Evolutionary conservation across 345 rosid species (phyloP).

Genomic region (Passiflora organensis): DNA sequence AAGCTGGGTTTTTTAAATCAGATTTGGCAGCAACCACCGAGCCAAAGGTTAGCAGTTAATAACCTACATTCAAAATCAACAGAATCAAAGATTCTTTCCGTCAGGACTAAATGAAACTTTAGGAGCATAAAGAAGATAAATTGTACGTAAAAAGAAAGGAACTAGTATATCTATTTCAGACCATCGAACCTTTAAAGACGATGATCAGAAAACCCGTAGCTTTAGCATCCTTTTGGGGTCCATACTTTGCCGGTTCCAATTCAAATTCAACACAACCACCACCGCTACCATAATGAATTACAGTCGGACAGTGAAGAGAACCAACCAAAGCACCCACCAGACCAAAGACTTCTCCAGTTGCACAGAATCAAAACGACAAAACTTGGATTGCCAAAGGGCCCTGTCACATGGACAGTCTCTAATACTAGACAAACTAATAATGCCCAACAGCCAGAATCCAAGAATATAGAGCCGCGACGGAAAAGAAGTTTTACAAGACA

Average conservation of each 20-base stretch:
- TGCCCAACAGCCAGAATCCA: conserved; percentile 5
- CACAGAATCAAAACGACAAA: conserved; percentile 1
- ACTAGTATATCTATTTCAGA: conserved; percentile 11
- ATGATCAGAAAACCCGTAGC: conserved; percentile 37
- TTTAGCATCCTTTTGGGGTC: conserved; percentile 31
- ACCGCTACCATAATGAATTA: neutral
- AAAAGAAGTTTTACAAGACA: neutral
- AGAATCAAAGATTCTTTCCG: conserved; percentile 19
- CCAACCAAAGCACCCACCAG: conserved; percentile 14
- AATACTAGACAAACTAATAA: neutral
- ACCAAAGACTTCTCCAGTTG: conserved; percentile 19
- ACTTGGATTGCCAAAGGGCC: neutral
- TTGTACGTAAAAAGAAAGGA: conserved; percentile 10
- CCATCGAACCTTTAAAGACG: conserved; percentile 31
- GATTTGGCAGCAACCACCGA: neutral
- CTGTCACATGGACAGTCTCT: neutral
- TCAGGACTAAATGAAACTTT: conserved; percentile 18
- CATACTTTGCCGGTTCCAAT: conserved; percentile 28
- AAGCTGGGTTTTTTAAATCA: conserved; percentile 13
- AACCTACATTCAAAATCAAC: conserved; percentile 34
- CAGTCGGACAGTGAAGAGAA: neutral
- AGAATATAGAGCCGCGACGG: neutral
- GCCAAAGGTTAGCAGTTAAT: conserved; percentile 22
- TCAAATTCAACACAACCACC: conserved; percentile 25
- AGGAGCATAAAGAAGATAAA: conserved; percentile 27